These are phyloP conservation scores for Xanthoconium stramineum DNA, from an alignment of 768 basidiomycete species.

Conservation along the genomic window DNA sequence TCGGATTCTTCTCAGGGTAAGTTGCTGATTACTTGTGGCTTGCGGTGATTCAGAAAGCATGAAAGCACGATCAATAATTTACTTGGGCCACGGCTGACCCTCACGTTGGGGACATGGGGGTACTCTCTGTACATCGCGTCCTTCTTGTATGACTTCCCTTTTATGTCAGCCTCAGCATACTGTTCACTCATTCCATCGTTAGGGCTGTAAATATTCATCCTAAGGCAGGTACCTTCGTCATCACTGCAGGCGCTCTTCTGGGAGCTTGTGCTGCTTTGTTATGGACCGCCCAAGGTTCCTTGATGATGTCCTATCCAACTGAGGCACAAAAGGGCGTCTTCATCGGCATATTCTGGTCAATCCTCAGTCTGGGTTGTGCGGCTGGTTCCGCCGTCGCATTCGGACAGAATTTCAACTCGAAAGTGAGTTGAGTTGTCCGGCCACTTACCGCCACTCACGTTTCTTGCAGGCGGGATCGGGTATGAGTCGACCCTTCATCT, in stretches of 20 bases:
- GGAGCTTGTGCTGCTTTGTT: constrained; percentile 50
- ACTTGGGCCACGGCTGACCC: constrained; percentile 47
- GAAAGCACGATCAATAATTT: constrained; percentile 71
- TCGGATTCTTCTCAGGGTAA: constrained; percentile 69
- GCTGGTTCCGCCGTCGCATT: constrained; percentile 75
- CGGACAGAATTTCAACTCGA: constrained; percentile 65
- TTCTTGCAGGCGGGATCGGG: constrained; percentile 27
- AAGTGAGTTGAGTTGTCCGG: constrained; percentile 34
- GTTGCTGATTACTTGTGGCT: constrained; percentile 5
- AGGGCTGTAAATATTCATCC: constrained; percentile 44
- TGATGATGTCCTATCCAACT: constrained; percentile 57
- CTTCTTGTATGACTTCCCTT: constrained; percentile 35
- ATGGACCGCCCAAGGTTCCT: constrained; percentile 50
- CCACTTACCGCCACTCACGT: not conserved
- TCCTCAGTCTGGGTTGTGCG: constrained; percentile 79
- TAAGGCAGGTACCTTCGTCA: constrained; percentile 42
- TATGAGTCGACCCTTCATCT: constrained; percentile 4
- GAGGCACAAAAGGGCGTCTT: constrained; percentile 54
- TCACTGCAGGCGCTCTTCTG: constrained; percentile 47
- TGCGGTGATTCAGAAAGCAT: not conserved
- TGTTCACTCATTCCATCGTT: not conserved
- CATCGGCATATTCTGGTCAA: constrained; percentile 58
- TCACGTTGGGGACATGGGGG: constrained; percentile 49
- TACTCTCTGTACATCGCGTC: constrained; percentile 51
- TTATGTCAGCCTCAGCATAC: not conserved